Base-by-base conservation (phyloP, 371 early-diverging fungal genomes). In the Haplosporangium sp. region DNA sequence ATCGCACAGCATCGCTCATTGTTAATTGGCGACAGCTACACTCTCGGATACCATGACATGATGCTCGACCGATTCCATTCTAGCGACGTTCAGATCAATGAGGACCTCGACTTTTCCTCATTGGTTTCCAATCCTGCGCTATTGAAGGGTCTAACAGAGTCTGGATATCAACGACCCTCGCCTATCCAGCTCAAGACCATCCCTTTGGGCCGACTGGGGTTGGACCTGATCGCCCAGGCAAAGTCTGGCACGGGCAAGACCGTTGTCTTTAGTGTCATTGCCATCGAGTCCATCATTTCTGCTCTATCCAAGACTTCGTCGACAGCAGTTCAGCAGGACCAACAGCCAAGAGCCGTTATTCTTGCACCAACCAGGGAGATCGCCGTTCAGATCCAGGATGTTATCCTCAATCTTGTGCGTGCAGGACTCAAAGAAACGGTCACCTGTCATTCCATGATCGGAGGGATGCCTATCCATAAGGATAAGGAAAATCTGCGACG, bases 211-310 rank as follows among this genome's bases (percentile, higher is more conserved):
- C 85, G 93, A 21, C 82, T 87, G 14, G 95, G 95, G 8, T 84
- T 90, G 11, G 95, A 97, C 83, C 85, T 96, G 65, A 92, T 95
- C 41, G 95, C 96, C 13, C 96, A 96, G 73, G 96, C 97, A 38
- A 96, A 97, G 81, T 95, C 96, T 48, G 99, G 99, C 43, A 98
- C 99, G 7, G 99, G 99, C 41, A 98, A 98, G 79, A 98, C 99
- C 0, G 95, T 95, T 29, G 96, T 96, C 1, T 98, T 98, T 86
- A 89, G 94, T n/a, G 93, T 97, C 59, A 93, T 94, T 23, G 87
- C 92, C 8, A 85, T 98, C 23, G 96, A 98, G 76, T 66, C 82
- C 13, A 85, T 95, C 64, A 87, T 93, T 68, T 62, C 83, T 29
- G 55, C 51, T 18, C 43, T 63, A 38, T 13, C 62, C 10, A 37